Evolutionary conservation across 345 rosid species (phyloP).

Genomic region (Salix brachista): DNA sequence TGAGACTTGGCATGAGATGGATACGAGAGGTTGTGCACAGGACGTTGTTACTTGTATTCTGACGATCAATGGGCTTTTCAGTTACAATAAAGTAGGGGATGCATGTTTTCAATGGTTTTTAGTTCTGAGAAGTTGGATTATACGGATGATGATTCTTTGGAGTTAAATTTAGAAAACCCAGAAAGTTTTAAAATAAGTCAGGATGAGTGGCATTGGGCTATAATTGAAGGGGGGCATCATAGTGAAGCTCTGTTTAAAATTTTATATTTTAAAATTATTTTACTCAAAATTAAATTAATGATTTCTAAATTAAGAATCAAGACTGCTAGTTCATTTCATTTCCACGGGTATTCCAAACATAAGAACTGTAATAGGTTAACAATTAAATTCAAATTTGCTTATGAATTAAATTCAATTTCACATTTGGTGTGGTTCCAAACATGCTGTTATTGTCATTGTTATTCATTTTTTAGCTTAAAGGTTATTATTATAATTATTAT

Average conservation of each 20-base stretch:
- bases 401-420: no score
- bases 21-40: constrained; percentile 45
- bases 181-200: constrained; percentile 67
- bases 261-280: background rate
- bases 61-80: constrained; percentile 84
- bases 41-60: constrained; percentile 69
- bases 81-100: constrained; percentile 54
- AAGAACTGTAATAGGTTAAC: no score
- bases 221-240: constrained; percentile 85
- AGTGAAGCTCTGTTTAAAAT: constrained; percentile 57
- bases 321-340: no score
- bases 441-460: no score
- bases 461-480: background rate
- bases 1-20: constrained; percentile 82
- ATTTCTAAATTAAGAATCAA: background rate
- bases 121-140: constrained; percentile 41
- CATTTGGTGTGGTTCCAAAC: no score
- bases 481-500: background rate
- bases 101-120: constrained; percentile 55
- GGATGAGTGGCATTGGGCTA: constrained; percentile 87
- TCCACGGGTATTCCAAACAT: no score
- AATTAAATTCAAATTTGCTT: no score
- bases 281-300: background rate
- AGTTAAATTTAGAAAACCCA: constrained; percentile 40
- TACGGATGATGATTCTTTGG: constrained; percentile 8